Base-by-base conservation (phyloP, 1,284 basidiomycete species). In the Rhodotorula sp. region DNA sequence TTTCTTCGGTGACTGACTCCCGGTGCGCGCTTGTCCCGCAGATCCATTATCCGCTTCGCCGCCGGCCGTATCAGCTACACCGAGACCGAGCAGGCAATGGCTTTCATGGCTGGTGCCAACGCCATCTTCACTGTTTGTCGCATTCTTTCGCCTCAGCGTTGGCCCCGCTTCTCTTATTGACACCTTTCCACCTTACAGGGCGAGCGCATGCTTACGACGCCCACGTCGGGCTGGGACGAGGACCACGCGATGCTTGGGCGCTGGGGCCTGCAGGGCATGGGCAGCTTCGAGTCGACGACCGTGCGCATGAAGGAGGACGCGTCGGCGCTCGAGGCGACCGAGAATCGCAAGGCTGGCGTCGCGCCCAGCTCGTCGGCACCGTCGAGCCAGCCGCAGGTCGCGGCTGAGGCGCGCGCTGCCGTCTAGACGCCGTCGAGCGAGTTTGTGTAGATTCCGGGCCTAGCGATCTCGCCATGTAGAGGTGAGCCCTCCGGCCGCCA, bases 61-160 rank as follows among this genome's bases (percentile, higher is more conserved):
- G 96, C 96, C 23, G 96, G 96, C 61, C 86, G 96, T 78, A 93
- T 94, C 81, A 91, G 89, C 5, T 88, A 97, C 79, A 86, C 86
- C 74, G 96, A 99, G 84, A 87, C 91, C 12, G 92, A 98, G 82
- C 96, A 98, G 80, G 93, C 90, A 19, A 95, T 99, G 91, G 93
- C 92, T 79, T 99, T 98, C 84, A 91, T 98, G 89, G 94, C 96
- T 9, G 96, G 96, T 61, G 96, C 96, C 60, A 99, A 99, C 80
- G 96, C 96, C 53, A 91, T 98, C 75, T 99, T 99, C 81, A 99
- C 96, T 25, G 90, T 90, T 78, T 82, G 90, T 85, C 49, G 25
- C 61, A 48, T 48, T 27, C 42, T 41, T 19, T n/a, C 5, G 7
- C n/a, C 19, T 48, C 8, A 21, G 25, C 56, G 34, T 27, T 42